phyloP scores from a whole-genome alignment of 306 rosid species.

The Canavalia gladiata region DNA sequence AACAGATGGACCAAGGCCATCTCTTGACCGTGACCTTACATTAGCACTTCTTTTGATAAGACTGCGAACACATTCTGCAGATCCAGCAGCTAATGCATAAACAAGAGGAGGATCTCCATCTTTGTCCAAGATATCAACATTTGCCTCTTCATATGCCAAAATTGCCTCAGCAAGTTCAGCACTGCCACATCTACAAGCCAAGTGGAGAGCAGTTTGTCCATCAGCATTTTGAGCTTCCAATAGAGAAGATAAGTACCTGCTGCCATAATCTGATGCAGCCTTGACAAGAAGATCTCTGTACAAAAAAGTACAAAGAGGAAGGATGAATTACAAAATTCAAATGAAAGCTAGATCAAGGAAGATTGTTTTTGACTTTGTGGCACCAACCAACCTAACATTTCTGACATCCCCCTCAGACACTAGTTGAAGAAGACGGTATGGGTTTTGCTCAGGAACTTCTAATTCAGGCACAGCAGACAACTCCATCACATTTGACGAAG shows the following conservation, averaged over 20 bases:
- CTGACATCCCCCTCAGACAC: slow-evolving; percentile 74
- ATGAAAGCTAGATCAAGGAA: slow-evolving; percentile 36
- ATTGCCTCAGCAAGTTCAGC: slow-evolving; percentile 77
- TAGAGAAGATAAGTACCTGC: slow-evolving; percentile 57
- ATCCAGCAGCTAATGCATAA: slow-evolving; percentile 84
- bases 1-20: slow-evolving; percentile 77
- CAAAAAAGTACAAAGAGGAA: slow-evolving; percentile 39
- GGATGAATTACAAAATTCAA: neutral
- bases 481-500: slow-evolving; percentile 62
- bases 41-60: slow-evolving; percentile 76
- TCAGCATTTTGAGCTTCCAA: slow-evolving; percentile 81
- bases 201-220: slow-evolving; percentile 88
- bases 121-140: slow-evolving; percentile 81
- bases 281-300: slow-evolving; percentile 73
- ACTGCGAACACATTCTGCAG: slow-evolving; percentile 75
- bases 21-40: slow-evolving; percentile 74
- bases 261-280: slow-evolving; percentile 65
- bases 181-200: slow-evolving; percentile 85
- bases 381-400: slow-evolving; percentile 72
- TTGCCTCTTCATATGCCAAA: slow-evolving; percentile 70
- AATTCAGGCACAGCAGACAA: slow-evolving; percentile 56
- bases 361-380: neutral
- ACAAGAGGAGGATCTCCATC: slow-evolving; percentile 90
- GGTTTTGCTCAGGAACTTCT: slow-evolving; percentile 59
- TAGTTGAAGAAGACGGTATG: slow-evolving; percentile 69